These are phyloP conservation scores for Rhodomyrtus psidioides DNA, from an alignment of 441 rosid genomes.

Conservation along the genomic window DNA sequence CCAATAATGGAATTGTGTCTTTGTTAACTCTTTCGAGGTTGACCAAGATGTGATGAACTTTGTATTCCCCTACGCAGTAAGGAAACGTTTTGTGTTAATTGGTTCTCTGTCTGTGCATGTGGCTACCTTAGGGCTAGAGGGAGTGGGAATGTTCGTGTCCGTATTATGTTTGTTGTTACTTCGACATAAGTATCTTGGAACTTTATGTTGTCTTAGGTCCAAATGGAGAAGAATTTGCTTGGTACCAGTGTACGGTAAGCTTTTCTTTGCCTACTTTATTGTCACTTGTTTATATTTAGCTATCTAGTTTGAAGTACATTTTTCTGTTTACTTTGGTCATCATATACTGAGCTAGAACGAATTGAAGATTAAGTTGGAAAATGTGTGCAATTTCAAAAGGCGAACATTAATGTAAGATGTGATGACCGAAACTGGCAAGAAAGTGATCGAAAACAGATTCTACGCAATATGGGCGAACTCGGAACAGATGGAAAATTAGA, in stretches of 20 bases:
- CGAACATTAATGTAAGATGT: not conserved
- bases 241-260: constrained; percentile 98
- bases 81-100: not conserved
- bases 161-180: not conserved
- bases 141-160: not conserved
- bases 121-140: not conserved
- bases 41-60: not conserved
- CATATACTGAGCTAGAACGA: not conserved
- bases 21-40: not conserved
- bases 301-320: not conserved
- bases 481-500: not conserved
- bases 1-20: not conserved
- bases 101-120: not conserved
- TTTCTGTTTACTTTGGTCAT: not conserved
- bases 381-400: not conserved
- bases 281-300: not conserved
- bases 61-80: not conserved
- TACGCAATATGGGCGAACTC: not conserved
- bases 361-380: not conserved
- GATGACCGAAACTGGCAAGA: not conserved
- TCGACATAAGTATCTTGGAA: not conserved
- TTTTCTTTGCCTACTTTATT: not conserved
- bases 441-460: not conserved
- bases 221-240: constrained; percentile 87
- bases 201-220: constrained; percentile 55